These are phyloP conservation scores for Botrytis fragariae DNA, from an alignment of 2,329 filamentous ascomycete genomes.

Conservation along the genomic window DNA sequence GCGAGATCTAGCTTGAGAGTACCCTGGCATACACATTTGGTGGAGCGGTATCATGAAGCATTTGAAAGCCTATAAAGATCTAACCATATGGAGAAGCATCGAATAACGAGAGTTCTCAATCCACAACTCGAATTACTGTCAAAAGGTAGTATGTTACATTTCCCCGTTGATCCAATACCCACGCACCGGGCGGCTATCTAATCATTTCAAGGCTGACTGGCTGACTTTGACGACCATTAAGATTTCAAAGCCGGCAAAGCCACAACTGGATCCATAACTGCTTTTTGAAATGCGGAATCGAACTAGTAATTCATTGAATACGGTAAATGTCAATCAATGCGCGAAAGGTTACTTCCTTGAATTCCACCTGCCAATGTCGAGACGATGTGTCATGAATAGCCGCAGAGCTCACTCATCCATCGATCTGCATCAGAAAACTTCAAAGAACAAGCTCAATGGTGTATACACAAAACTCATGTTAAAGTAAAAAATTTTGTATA, in stretches of 20 bases:
- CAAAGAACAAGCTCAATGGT: neutral
- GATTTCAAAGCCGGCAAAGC: neutral
- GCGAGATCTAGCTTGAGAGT: neutral
- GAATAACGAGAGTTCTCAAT: neutral
- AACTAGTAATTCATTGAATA: neutral
- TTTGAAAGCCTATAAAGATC: neutral
- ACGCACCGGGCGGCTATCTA: neutral
- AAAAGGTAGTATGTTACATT: too few species aligned
- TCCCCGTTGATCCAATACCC: neutral
- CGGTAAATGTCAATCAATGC: neutral
- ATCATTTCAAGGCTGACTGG: neutral
- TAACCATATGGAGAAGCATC: neutral
- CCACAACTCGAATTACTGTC: too few species aligned
- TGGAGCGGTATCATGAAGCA: neutral
- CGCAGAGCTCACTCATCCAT: neutral
- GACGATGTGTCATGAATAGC: neutral
- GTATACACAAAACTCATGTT: neutral
- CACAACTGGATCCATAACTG: neutral
- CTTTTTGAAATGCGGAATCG: neutral
- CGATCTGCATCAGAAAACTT: neutral
- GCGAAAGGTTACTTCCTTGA: neutral
- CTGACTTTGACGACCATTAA: neutral
- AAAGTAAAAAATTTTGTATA: neutral
- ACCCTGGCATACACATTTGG: neutral
- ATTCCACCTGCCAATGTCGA: neutral